A percentile compares a stretch with the other conserved stretches of the same genome.
Conservation (phyloP, 2,329 filamentous ascomycete species). For the Nemania sp. region DNA sequence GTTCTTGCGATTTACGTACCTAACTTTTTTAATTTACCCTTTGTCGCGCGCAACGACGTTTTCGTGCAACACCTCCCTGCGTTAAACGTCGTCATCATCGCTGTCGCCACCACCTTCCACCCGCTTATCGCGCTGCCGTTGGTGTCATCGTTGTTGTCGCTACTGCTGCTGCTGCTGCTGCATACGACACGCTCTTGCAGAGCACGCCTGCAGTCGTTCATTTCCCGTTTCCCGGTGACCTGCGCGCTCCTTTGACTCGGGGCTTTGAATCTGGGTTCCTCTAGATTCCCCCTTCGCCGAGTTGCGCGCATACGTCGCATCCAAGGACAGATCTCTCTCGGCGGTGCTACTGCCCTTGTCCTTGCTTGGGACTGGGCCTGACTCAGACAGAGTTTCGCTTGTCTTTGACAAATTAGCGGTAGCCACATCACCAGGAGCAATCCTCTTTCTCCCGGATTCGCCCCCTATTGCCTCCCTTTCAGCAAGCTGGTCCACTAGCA, state of each 20-base stretch:
- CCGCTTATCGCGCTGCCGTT: background rate
- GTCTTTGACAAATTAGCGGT: constrained; percentile 40
- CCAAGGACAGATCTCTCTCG: constrained; percentile 15
- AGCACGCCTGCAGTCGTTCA: constrained; percentile 3
- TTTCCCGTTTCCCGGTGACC: background rate
- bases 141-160: background rate
- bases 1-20: constrained; percentile 14
- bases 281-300: constrained; percentile 7
- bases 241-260: background rate
- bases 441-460: constrained; percentile 33
- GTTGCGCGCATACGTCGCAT: constrained; percentile 15
- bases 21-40: constrained; percentile 28
- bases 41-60: constrained; percentile 28
- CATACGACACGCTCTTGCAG: constrained; percentile 10
- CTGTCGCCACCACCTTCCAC: background rate
- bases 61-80: constrained; percentile 24
- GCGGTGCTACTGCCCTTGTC: constrained; percentile 34
- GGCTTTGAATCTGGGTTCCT: background rate
- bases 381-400: constrained; percentile 44
- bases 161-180: background rate
- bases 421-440: constrained; percentile 41
- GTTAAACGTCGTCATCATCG: constrained; percentile 12
- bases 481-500: constrained; percentile 33
- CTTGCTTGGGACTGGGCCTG: constrained; percentile 32
- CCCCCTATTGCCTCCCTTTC: constrained; percentile 30